Evolutionary conservation across 2,329 filamentous ascomycete species (phyloP).

Genomic region (Aspergillus quadricinctus): DNA sequence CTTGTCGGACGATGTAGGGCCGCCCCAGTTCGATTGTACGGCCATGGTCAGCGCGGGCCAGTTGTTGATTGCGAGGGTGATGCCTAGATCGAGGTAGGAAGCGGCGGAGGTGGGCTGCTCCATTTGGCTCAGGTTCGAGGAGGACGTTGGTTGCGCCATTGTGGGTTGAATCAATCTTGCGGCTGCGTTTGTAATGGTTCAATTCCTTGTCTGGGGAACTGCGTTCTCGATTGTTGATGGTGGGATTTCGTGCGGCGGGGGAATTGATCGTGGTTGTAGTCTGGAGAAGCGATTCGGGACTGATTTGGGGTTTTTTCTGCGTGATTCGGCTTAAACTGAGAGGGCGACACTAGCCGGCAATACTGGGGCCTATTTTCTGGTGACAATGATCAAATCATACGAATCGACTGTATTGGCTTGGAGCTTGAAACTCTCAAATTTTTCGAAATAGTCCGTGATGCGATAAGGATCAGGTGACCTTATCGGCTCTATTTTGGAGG

Average conservation of each 20-base stretch:
- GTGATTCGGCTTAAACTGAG: background rate
- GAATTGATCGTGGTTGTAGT: background rate
- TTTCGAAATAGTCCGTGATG: background rate
- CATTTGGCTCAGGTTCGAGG: constrained; percentile 1
- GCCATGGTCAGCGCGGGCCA: constrained; percentile 88
- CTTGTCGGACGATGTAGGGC: constrained; percentile 76
- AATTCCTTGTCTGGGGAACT: background rate
- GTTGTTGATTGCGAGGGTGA: constrained; percentile 77
- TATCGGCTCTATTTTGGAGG: background rate
- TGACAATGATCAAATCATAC: background rate
- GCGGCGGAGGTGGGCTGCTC: constrained; percentile 46
- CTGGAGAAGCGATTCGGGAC: background rate
- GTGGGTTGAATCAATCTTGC: constrained; percentile 7
- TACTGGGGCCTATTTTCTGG: background rate
- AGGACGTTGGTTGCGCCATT: constrained; percentile 17
- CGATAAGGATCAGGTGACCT: background rate
- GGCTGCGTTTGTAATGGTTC: background rate
- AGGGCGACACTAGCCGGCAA: background rate
- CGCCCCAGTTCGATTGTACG: constrained; percentile 83
- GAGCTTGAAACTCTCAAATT: background rate
- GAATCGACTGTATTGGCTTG: background rate
- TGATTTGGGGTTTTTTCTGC: background rate
- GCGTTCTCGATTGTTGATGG: background rate
- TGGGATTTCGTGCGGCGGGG: background rate
- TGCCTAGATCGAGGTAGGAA: constrained; percentile 74